Conservation (phyloP, 1,284 basidiomycete species). For the Golubevia pallescens region DNA sequence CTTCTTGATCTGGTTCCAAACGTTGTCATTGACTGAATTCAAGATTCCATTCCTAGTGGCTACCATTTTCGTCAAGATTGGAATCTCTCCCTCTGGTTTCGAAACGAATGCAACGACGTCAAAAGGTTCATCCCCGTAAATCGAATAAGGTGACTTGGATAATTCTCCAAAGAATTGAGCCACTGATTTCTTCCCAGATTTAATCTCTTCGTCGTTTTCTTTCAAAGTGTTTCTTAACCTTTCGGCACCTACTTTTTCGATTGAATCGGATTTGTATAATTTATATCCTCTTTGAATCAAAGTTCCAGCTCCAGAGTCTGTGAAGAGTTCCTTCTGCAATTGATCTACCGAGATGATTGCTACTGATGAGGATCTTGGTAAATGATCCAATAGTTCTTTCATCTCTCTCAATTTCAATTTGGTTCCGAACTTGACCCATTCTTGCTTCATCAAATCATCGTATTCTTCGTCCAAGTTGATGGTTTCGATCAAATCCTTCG, state of each 20-base stretch:
- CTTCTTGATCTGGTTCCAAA: constrained; percentile 92
- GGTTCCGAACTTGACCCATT: constrained; percentile 99
- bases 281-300: constrained; percentile 97
- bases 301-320: constrained; percentile 95
- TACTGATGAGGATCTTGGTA: constrained; percentile 95
- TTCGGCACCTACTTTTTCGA: constrained; percentile 86
- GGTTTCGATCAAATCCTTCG: constrained; percentile 72
- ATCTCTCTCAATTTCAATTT: constrained; percentile 99
- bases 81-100: constrained; percentile 84
- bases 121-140: constrained; percentile 96
- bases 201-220: constrained; percentile 91
- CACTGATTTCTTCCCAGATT: constrained; percentile 82
- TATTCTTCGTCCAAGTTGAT: constrained; percentile 99
- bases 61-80: constrained; percentile 91
- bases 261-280: constrained; percentile 83
- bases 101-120: constrained; percentile 94
- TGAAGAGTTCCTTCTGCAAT: constrained; percentile 98
- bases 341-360: constrained; percentile 94
- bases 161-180: constrained; percentile 85
- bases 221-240: constrained; percentile 68
- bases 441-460: constrained; percentile 92
- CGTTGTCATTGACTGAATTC: constrained; percentile 95
- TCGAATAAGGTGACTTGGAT: constrained; percentile 75
- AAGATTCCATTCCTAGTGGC: constrained; percentile 85
- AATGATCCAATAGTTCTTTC: constrained; percentile 97